Evolutionary conservation across 768 basidiomycete species (phyloP).

Genomic region (Amanita molliuscula): DNA sequence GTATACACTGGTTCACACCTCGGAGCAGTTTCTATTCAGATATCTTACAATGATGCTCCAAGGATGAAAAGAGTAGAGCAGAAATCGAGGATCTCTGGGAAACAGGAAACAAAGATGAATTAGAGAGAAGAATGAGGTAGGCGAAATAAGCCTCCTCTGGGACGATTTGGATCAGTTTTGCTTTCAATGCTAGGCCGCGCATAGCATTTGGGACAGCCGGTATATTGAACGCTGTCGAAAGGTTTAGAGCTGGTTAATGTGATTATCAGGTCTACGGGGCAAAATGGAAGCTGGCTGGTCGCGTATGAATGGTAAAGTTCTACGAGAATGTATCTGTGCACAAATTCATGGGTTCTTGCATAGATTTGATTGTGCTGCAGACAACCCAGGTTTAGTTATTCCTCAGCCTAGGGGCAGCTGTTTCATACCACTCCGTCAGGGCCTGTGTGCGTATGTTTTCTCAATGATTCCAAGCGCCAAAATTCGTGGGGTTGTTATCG

Average conservation of each 20-base stretch:
- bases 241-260: background rate
- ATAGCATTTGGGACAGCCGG: constrained; percentile 89
- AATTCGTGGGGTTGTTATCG: constrained; percentile 65
- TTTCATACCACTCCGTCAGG: constrained; percentile 32
- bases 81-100: constrained; percentile 41
- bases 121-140: constrained; percentile 50
- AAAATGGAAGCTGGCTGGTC: constrained; percentile 85
- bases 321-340: background rate
- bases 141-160: background rate
- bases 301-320: constrained; percentile 67
- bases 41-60: background rate
- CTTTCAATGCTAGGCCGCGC: constrained; percentile 40
- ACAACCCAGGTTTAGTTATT: constrained; percentile 53
- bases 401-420: background rate
- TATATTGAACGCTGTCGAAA: constrained; percentile 15
- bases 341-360: background rate
- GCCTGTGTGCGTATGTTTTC: constrained; percentile 65
- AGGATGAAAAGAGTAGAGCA: constrained; percentile 41
- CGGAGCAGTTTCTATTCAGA: background rate
- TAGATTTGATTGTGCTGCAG: constrained; percentile 69
- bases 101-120: constrained; percentile 30
- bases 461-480: constrained; percentile 40
- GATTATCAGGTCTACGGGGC: constrained; percentile 52
- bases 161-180: background rate
- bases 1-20: constrained; percentile 17